phyloP scores from a whole-genome alignment of 768 basidiomycete genomes.

The Botryobasidium botryosum region DNA sequence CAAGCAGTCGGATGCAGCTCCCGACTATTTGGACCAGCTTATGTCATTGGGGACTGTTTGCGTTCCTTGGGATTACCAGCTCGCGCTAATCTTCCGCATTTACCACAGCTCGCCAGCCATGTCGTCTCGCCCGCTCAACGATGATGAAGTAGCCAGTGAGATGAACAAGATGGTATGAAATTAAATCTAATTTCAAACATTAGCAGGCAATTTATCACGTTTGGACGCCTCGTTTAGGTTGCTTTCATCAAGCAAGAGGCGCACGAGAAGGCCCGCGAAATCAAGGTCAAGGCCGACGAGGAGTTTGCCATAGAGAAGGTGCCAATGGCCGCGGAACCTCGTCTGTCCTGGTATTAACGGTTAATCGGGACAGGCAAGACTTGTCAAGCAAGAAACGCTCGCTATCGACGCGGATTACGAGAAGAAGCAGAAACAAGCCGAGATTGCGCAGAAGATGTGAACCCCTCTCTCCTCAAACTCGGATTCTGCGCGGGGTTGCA shows the following conservation, averaged over 20 bases:
- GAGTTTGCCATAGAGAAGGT: slow-evolving; percentile 99
- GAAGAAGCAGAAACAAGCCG: slow-evolving; percentile 88
- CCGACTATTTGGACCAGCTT: too few species aligned
- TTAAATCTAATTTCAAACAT: not conserved
- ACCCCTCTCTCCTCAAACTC: slow-evolving; percentile 15
- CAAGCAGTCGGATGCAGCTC: too few species aligned
- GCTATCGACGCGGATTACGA: slow-evolving; percentile 89
- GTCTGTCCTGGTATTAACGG: not conserved
- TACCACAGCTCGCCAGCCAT: too few species aligned
- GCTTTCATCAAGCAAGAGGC: slow-evolving; percentile 99
- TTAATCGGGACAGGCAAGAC: slow-evolving; percentile 51
- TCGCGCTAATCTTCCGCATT: too few species aligned
- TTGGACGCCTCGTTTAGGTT: slow-evolving; percentile 35
- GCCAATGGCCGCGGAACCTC: not conserved
- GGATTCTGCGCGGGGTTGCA: not conserved
- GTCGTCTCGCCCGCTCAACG: slow-evolving; percentile 69
- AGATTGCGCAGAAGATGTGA: slow-evolving; percentile 93
- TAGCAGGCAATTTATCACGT: not conserved
- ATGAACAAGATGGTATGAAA: slow-evolving; percentile 94
- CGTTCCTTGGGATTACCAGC: too few species aligned
- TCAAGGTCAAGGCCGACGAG: slow-evolving; percentile 93
- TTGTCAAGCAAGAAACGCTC: slow-evolving; percentile 90
- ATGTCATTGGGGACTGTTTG: too few species aligned
- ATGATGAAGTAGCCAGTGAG: slow-evolving; percentile 89
- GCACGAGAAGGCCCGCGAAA: slow-evolving; percentile 91